These are phyloP conservation scores for Inga oerstediana DNA, from an alignment of 306 rosid species.

Conservation along the genomic window DNA sequence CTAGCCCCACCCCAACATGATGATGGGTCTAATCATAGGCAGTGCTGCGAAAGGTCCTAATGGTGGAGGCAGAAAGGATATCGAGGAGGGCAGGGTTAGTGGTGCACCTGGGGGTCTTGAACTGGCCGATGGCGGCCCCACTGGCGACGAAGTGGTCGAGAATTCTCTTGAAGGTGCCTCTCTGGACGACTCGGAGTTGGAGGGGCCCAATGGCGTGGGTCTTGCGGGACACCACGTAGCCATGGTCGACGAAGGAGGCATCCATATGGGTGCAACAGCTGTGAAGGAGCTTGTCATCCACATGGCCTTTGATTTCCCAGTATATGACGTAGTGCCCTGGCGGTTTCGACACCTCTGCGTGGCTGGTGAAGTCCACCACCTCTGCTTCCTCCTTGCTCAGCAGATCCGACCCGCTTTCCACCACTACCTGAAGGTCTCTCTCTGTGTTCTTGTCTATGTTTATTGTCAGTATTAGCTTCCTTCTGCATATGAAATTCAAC, in stretches of 20 bases:
- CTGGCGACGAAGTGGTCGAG: conserved; percentile 65
- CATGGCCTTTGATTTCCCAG: conserved; percentile 90
- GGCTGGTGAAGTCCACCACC: conserved; percentile 81
- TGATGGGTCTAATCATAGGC: conserved; percentile 42
- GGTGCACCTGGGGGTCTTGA: conserved; percentile 95
- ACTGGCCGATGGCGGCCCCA: conserved; percentile 82
- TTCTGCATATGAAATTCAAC: conserved; percentile 74
- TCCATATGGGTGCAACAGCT: conserved; percentile 84
- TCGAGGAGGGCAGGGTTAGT: conserved; percentile 49
- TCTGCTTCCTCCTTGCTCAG: conserved; percentile 57
- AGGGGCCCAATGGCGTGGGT: conserved; percentile 77
- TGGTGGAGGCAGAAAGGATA: conserved; percentile 57
- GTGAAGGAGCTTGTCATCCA: conserved; percentile 47
- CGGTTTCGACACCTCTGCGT: conserved; percentile 48
- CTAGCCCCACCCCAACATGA: too few relatives aligned
- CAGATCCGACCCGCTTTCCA: conserved; percentile 63
- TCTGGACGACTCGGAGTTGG: conserved; percentile 68
- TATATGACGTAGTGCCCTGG: conserved; percentile 80
- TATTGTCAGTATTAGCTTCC: conserved; percentile 69
- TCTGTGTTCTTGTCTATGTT: conserved; percentile 94
- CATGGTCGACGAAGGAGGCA: conserved; percentile 70
- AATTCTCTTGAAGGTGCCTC: conserved; percentile 77
- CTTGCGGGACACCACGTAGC: conserved; percentile 80
- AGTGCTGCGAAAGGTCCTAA: conserved; percentile 54
- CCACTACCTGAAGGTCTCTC: conserved; percentile 85